A percentile compares a stretch with the other conserved stretches of the same genome.
phyloP scores from a whole-genome alignment of 179 eudicot genomes.

The Gypsophila paniculata region DNA sequence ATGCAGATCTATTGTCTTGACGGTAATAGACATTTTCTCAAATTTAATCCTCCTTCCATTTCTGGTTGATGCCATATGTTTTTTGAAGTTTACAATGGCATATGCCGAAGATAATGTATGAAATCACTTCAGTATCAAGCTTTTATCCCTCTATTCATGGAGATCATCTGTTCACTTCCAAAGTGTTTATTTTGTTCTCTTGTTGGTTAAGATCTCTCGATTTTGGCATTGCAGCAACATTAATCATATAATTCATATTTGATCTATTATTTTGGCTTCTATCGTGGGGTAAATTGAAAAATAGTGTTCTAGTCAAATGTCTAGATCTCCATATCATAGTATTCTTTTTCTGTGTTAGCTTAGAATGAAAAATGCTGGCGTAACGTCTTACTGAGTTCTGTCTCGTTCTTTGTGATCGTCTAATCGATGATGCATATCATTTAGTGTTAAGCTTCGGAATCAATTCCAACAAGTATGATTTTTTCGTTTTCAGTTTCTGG shows the following conservation, averaged over 20 bases:
- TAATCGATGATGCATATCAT: not conserved
- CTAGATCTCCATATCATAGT: no score
- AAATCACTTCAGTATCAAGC: not conserved
- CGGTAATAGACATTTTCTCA: not conserved
- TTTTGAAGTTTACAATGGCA: not conserved
- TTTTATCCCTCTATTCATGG: not conserved
- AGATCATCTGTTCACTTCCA: not conserved
- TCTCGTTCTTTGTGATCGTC: not conserved
- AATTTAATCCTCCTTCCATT: not conserved
- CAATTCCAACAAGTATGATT: constrained; percentile 5
- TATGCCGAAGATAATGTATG: not conserved
- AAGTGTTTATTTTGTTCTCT: not conserved
- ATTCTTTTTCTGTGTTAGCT: not conserved
- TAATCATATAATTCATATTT: constrained; percentile 9
- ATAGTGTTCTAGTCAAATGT: not conserved
- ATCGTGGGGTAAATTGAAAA: not conserved
- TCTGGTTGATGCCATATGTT: not conserved
- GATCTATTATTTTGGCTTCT: not conserved
- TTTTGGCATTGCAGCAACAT: no score
- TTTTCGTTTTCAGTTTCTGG: constrained; percentile 63
- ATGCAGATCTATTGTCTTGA: not conserved
- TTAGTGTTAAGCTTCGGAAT: not conserved
- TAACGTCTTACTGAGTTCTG: not conserved
- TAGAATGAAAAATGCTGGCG: not conserved
- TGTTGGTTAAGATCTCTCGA: not conserved